Evolutionary conservation across 108 stramenopile genomes (phyloP), one percentile per base, ranked within the genome.

Genomic region (Fistulifera pelliculosa): DNA sequence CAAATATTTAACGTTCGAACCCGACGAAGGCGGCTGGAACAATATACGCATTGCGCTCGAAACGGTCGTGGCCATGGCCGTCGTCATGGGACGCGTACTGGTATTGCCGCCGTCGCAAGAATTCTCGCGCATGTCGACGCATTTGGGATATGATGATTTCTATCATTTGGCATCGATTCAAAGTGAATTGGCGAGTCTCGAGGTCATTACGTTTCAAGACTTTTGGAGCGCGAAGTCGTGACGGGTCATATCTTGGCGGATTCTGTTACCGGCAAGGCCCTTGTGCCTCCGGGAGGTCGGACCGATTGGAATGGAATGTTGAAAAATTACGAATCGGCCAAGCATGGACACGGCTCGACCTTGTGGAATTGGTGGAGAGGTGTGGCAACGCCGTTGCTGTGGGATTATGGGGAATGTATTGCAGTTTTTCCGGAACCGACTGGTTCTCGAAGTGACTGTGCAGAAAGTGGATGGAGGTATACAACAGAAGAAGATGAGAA

Each of bases 21-120:
- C 79, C 13, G 85, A 90, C 69, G 74, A 78, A 31, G 96, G 96
- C 17, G 96, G 96, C 2, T 97, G 83, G 68, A 97, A 97, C 75
- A 97, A 97, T 74, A 85, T 94, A 41, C 91, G 96, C 28, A 95
- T 97, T 93, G 57, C 74, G 38, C 70, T 95, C 76, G 96, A 97
- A 80, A 91, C 91, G 8, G 84, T 87, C 3, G 61, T 85, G 1
- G 75, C 79, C 13, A 57, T 95, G 63, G 93, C 96, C 0, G 74
- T 80, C 64, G 89, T 87, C 17, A 97, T 87, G 75, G 92, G 90
- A 16, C 65, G 96, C 1, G 91, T 73, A 5, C 58, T 97, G 39
- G 94, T 97, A 28, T 63, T 97, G 53, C 94, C 96, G 0, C 92
- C 91, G 1, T 62, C 77, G 51, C 80, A 93, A 58, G 26, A 57